Evolutionary conservation across 306 rosid species (phyloP).

Genomic region (Acacia crassicarpa): DNA sequence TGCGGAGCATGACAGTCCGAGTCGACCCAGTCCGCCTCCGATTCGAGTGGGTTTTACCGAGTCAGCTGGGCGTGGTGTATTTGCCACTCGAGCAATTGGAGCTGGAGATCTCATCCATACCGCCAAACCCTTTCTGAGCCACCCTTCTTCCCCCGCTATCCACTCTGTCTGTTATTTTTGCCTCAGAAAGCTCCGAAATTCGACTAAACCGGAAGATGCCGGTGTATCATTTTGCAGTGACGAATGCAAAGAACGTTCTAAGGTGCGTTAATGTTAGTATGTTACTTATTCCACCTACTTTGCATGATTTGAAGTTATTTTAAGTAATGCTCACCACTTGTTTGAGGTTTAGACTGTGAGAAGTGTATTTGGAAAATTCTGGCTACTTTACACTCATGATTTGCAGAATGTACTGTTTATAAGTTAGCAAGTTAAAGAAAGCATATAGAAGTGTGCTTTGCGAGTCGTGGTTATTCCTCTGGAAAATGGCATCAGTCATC

Average conservation of each 20-base stretch:
- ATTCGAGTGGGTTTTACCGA: slow-evolving; percentile 68
- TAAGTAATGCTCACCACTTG: slow-evolving; percentile 28
- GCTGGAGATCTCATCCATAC: slow-evolving; percentile 80
- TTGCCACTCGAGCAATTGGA: slow-evolving; percentile 70
- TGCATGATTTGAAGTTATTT: background rate
- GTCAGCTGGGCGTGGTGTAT: slow-evolving; percentile 78
- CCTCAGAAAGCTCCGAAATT: slow-evolving; percentile 45
- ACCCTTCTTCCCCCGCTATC: slow-evolving; percentile 56
- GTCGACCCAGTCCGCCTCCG: slow-evolving; percentile 60
- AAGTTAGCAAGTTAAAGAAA: background rate
- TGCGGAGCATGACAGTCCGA: slow-evolving; percentile 18
- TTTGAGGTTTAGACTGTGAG: slow-evolving; percentile 37
- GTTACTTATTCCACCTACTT: background rate
- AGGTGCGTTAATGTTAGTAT: slow-evolving; percentile 38
- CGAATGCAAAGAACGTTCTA: slow-evolving; percentile 48
- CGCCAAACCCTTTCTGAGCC: slow-evolving; percentile 65
- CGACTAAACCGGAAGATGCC: slow-evolving; percentile 7
- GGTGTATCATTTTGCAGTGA: slow-evolving; percentile 52
- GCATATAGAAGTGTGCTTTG: background rate
- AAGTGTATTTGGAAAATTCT: background rate
- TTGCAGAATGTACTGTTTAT: background rate
- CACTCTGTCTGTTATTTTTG: slow-evolving; percentile 65
- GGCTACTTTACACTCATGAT: background rate
- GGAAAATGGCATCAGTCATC: background rate
- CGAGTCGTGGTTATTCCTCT: background rate